phyloP scores from a whole-genome alignment of 1,284 basidiomycete species.

The Stereum hirsutum region DNA sequence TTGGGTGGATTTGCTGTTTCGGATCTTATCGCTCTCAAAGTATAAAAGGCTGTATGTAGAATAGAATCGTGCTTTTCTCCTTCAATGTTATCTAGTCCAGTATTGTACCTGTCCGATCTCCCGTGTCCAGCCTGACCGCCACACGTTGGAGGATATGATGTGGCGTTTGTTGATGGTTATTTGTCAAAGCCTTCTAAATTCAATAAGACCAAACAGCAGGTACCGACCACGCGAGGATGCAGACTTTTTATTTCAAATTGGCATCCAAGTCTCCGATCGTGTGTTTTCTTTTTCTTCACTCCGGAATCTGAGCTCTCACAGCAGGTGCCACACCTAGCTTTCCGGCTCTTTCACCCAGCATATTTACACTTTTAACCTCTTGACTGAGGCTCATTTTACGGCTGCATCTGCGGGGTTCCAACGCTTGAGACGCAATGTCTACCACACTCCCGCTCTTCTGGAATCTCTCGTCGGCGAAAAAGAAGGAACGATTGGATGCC shows the following conservation, averaged over 20 bases:
- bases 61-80: no score
- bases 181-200: background rate
- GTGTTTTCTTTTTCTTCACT: background rate
- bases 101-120: no score
- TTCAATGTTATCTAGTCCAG: no score
- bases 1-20: no score
- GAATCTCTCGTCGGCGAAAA: slow-evolving; percentile 82
- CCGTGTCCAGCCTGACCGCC: no score
- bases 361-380: background rate
- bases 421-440: slow-evolving; percentile 38
- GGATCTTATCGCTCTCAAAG: no score
- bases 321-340: background rate
- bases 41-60: no score
- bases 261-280: background rate
- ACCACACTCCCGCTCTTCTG: slow-evolving; percentile 90
- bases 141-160: no score
- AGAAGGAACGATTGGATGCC: slow-evolving; percentile 75
- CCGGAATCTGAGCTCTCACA: background rate
- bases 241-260: background rate
- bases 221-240: background rate
- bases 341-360: background rate
- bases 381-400: background rate
- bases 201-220: background rate
- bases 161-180: background rate
- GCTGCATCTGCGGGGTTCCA: background rate